phyloP scores from a whole-genome alignment of 257 asterid genomes.

The Prunella vulgaris region DNA sequence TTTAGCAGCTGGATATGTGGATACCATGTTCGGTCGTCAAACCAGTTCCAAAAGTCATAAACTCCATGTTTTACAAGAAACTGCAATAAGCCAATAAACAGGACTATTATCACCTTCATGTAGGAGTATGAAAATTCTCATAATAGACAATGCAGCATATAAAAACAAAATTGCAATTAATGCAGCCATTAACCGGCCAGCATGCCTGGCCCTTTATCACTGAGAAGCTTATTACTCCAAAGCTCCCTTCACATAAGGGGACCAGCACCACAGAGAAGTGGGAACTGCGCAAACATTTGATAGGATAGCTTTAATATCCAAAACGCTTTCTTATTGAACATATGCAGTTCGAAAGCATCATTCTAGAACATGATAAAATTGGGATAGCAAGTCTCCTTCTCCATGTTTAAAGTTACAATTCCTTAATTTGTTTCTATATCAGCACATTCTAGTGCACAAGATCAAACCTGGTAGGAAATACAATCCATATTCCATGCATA shows the following conservation, averaged over 20 bases:
- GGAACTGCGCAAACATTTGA: not conserved
- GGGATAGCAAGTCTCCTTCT: not conserved
- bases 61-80: slow-evolving; percentile 84
- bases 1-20: slow-evolving; percentile 14
- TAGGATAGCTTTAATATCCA: not conserved
- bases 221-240: not conserved
- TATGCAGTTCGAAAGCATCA: not conserved
- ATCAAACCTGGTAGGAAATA: not conserved
- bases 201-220: not conserved
- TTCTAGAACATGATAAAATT: not conserved
- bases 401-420: not conserved
- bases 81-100: slow-evolving; percentile 62
- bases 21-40: slow-evolving; percentile 99
- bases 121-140: not conserved
- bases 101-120: slow-evolving; percentile 27
- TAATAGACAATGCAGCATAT: slow-evolving; percentile 7
- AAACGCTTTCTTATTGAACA: not conserved
- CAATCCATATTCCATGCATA: not conserved
- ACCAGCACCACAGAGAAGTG: not conserved
- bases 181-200: not conserved
- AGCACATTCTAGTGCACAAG: not conserved
- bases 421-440: not conserved
- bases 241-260: not conserved
- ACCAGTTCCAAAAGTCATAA: slow-evolving; percentile 99
- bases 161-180: not conserved